Evolutionary conservation across 257 asterid genomes (phyloP), one percentile per base, ranked within the genome.

Genomic region (Solanum chiquidenum): DNA sequence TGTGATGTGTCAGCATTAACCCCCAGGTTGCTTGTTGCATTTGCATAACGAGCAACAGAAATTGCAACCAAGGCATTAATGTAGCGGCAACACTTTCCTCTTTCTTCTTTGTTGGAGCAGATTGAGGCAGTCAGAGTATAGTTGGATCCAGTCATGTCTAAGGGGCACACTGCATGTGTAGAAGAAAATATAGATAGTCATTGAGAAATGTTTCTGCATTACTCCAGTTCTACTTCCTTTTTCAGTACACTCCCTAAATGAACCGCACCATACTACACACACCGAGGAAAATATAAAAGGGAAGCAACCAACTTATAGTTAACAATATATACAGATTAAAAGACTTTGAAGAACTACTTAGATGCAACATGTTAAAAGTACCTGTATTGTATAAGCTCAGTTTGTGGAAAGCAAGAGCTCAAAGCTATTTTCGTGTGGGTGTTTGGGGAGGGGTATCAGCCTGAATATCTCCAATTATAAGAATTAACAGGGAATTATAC

Each of bases 61-160:
- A 96, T 84, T 29, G 98, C 98, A 66, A 97, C 82, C 85, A 97
- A 9, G 82, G 98, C 98, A 87, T 97, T 97, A 85, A 97, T 94
- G 92, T 92, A 94, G 82, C 99, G 98, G 87, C 99, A 97, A 76
- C 99, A 97, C 84, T 93, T 95, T 20, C 92, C 95, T 91, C 96
- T 92, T 11, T 89, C 93, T 87, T 93, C 95, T 69, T 90, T 93
- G 18, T 64, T 90, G 35, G 98, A 93, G 98, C 99, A 97, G 13
- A 94, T 88, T 75, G 98, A 91, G 85, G 97, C 96, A 35, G 96
- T 98, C 85, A 83, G 91, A 6, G 98, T 95, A 88, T 95, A 94
- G 93, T 97, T 95, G 29, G 99, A 92, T 27, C 90, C 83, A 38
- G 94, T 92, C 85, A 95, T 92, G 89, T 95, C 96, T 93, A 97